These are phyloP conservation scores for Candida glucosophila DNA, from an alignment of 1,139 yeast species.

Conservation along the genomic window DNA sequence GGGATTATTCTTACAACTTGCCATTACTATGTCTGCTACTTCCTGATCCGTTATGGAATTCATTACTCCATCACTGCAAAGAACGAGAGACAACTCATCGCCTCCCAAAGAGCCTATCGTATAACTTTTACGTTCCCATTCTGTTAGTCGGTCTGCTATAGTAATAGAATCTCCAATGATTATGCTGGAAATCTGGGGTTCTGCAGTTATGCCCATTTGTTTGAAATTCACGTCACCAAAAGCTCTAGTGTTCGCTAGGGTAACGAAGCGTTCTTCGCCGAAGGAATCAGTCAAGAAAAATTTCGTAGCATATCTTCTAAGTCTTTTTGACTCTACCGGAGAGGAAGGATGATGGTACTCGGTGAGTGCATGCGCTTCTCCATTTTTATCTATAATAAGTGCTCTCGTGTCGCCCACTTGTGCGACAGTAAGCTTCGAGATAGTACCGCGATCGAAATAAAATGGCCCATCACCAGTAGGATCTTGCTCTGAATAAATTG, in stretches of 20 bases:
- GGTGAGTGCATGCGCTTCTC: conserved; percentile 73
- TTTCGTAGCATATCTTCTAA: conserved; percentile 63
- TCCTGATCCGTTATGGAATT: conserved; percentile 82
- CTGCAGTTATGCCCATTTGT: conserved; percentile 79
- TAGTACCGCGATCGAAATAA: conserved; percentile 65
- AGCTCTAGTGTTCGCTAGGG: conserved; percentile 84
- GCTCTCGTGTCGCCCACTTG: conserved; percentile 96
- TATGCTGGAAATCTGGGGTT: conserved; percentile 75
- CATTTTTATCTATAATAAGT: conserved; percentile 66
- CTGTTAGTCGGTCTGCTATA: conserved; percentile 23
- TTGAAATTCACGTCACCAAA: conserved; percentile 85
- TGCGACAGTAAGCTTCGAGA: conserved; percentile 66
- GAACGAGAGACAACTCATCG: conserved; percentile 69
- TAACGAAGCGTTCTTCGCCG: conserved; percentile 82
- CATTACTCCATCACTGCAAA: conserved; percentile 84
- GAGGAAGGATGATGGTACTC: conserved; percentile 83
- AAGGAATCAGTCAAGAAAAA: conserved; percentile 82
- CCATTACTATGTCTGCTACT: conserved; percentile 74
- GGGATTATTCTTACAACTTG: conserved; percentile 48
- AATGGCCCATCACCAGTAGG: conserved; percentile 34
- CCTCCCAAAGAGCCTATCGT: conserved; percentile 57
- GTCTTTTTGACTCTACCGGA: conserved; percentile 65
- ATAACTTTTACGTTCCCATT: conserved; percentile 30
- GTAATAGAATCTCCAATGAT: conserved; percentile 44
- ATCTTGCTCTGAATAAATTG: conserved; percentile 26